phyloP scores from a whole-genome alignment of 2,329 filamentous ascomycete genomes.

The Didymella pinodella region DNA sequence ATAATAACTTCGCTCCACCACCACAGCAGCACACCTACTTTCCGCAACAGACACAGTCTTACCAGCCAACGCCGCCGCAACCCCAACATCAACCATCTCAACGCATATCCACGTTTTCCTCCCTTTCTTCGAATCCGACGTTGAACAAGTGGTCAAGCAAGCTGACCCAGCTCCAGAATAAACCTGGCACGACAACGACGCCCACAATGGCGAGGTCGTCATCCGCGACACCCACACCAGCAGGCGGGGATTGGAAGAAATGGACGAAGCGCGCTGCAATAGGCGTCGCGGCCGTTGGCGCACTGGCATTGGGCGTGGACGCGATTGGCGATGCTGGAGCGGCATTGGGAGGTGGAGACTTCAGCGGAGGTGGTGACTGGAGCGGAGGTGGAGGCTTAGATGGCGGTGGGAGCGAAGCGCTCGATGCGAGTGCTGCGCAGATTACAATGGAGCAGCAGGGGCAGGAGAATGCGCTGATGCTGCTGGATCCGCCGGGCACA shows the following conservation, averaged over 20 bases:
- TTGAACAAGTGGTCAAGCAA: not conserved
- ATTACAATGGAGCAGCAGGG: slow-evolving; percentile 11
- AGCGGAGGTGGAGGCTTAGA: not conserved
- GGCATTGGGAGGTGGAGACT: not conserved
- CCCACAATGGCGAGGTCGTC: not conserved
- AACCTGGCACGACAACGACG: not conserved
- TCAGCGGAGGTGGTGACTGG: not conserved
- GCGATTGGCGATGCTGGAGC: slow-evolving; percentile 7
- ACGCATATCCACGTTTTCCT: not conserved
- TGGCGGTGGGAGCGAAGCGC: not conserved
- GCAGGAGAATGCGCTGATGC: slow-evolving; percentile 14
- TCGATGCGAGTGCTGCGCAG: slow-evolving; percentile 14
- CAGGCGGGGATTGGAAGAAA: slow-evolving; percentile 18
- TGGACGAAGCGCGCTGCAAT: slow-evolving; percentile 21
- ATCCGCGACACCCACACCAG: not conserved
- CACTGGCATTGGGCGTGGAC: slow-evolving; percentile 19
- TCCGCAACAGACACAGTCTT: not conserved
- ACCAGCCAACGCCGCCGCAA: not conserved
- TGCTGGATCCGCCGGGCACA: slow-evolving; percentile 18
- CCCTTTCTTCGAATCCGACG: not conserved
- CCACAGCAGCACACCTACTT: not conserved
- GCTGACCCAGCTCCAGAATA: not conserved
- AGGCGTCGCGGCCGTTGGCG: slow-evolving; percentile 19
- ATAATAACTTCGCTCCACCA: not conserved
- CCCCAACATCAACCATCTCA: not conserved